Percentiles rank a stretch among this genome's conserved stretches.
phyloP scores from a whole-genome alignment of 2,329 filamentous ascomycete species.

The Nigrospora oryzae region DNA sequence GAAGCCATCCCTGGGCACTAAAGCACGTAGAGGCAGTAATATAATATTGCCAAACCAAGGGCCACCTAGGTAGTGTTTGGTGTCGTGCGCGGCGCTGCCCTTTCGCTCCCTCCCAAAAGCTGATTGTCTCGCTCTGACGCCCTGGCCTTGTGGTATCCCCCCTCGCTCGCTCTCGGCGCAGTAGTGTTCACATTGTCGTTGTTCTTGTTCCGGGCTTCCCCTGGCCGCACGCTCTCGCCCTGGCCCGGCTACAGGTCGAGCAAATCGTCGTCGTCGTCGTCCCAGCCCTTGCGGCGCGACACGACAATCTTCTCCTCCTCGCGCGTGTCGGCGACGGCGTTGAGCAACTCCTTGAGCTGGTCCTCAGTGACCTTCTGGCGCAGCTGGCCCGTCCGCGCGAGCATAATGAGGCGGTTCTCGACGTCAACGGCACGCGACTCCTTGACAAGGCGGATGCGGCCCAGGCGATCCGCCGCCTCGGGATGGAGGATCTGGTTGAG shows the following conservation, averaged over 20 bases:
- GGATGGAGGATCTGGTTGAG: constrained; percentile 91
- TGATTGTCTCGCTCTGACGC: too few relatives aligned
- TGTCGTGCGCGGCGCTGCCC: too few relatives aligned
- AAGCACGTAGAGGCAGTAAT: too few relatives aligned
- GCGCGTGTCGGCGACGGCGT: constrained; percentile 67
- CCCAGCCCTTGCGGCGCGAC: constrained; percentile 71
- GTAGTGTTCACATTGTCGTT: too few relatives aligned
- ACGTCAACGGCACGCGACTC: constrained; percentile 82
- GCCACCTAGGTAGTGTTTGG: too few relatives aligned
- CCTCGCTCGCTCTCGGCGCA: too few relatives aligned
- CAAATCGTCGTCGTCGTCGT: constrained; percentile 73
- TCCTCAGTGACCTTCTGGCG: constrained; percentile 81
- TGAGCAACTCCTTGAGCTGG: constrained; percentile 86
- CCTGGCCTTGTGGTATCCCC: too few relatives aligned
- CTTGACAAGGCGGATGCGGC: constrained; percentile 92
- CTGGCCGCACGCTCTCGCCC: too few relatives aligned
- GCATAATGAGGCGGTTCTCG: constrained; percentile 86
- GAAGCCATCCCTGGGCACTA: too few relatives aligned
- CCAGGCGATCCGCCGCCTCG: constrained; percentile 85
- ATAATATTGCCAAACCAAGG: too few relatives aligned
- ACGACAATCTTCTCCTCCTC: constrained; percentile 83
- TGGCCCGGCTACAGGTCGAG: constrained; percentile 41
- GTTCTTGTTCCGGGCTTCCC: too few relatives aligned
- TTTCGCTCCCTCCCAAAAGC: too few relatives aligned
- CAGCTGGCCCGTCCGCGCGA: constrained; percentile 82